Percentiles rank a stretch among this genome's conserved stretches.
These are phyloP conservation scores for Clavispora santaluciae DNA, from an alignment of 805 yeast species.

Conservation along the genomic window DNA sequence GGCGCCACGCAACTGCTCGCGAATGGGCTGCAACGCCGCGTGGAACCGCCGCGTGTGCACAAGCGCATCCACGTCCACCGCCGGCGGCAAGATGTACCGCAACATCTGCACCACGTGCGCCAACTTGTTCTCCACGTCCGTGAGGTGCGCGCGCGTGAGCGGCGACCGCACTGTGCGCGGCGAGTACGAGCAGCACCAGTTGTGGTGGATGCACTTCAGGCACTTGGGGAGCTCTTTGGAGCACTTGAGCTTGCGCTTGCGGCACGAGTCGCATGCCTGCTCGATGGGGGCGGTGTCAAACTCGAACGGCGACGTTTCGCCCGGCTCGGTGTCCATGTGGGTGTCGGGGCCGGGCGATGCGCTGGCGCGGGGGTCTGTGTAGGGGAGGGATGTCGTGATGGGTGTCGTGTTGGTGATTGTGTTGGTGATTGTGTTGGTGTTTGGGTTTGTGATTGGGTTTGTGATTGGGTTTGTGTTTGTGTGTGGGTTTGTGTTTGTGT, in stretches of 20 bases:
- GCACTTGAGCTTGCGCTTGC: constrained; percentile 74
- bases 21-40: constrained; percentile 8
- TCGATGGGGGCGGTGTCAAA: constrained; percentile 27
- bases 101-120: constrained; percentile 27
- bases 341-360: no score
- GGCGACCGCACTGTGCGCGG: constrained; percentile 79
- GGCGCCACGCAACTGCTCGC: constrained; percentile 7
- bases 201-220: constrained; percentile 64
- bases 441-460: not conserved
- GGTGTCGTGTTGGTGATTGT: not conserved
- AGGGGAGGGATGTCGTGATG: no score
- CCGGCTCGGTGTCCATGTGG: no score
- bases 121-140: constrained; percentile 59
- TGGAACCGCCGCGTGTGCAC: constrained; percentile 16
- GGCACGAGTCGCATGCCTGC: constrained; percentile 78
- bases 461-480: not conserved
- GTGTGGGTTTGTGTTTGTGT: no score
- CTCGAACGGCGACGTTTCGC: constrained; percentile 2
- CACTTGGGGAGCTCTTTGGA: constrained; percentile 76
- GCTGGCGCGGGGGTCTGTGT: not conserved
- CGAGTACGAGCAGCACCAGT: constrained; percentile 72
- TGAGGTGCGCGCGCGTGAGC: constrained; percentile 72
- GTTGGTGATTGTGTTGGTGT: not conserved
- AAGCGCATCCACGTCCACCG: constrained; percentile 17
- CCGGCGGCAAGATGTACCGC: constrained; percentile 27